Evolutionary conservation across 202 grass and related monocot genomes (phyloP).

Genomic region (Panicum virgatum): DNA sequence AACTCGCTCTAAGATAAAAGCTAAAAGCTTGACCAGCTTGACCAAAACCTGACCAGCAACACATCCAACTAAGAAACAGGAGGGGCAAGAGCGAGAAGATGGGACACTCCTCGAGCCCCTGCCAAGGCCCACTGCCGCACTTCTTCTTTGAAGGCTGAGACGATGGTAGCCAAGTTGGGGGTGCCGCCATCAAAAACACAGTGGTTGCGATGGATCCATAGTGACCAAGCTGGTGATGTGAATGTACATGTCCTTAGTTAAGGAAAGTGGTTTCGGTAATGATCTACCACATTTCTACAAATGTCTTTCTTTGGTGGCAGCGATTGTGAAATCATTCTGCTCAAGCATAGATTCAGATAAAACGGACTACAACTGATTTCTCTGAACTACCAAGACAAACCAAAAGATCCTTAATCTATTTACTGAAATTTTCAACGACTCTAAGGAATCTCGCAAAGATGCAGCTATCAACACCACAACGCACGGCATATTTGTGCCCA

Average conservation of each 20-base stretch:
- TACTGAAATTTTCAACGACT: slow-evolving; percentile 3
- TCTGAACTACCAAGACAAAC: neutral
- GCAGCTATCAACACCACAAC: slow-evolving; percentile 12
- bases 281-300: neutral
- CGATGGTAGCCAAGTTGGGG: no score
- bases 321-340: neutral
- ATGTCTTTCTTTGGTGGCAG: neutral
- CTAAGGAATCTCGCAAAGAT: neutral
- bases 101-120: no score
- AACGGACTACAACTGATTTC: neutral
- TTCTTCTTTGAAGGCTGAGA: no score
- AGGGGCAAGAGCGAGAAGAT: no score
- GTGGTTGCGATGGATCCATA: no score
- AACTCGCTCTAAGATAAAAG: no score
- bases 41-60: no score
- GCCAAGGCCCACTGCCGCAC: no score
- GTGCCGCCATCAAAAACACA: no score
- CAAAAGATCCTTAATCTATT: neutral
- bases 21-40: no score
- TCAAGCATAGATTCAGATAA: neutral
- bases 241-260: neutral
- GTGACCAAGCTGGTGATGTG: no score
- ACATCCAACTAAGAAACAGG: no score
- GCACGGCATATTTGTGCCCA: neutral
- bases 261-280: neutral